Base-by-base conservation (phyloP, 495 filamentous ascomycete species). In the Pyrenopolyporus hunteri region DNA sequence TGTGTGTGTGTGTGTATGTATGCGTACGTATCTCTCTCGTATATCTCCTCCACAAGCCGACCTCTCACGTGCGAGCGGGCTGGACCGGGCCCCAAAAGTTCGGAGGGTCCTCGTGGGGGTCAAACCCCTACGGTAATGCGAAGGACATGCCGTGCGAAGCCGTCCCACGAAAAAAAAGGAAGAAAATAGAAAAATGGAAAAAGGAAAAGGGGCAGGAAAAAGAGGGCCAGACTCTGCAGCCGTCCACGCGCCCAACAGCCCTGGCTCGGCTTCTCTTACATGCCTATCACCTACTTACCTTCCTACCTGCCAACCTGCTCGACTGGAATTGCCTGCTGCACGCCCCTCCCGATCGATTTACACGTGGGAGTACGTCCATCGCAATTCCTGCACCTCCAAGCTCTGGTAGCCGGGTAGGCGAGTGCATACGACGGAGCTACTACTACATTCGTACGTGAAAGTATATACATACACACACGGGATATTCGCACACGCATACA, bases 361-460 rank as follows among this genome's bases (percentile, higher is more conserved):
- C 17, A 14, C 25, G 33, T 37, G 37, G 52, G 52, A 46, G 42
- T 56, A 39, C 17, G 14, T 16, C 14, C 26, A 32, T 47, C 28
- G 23, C 8, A 14, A 20, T 47, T 31, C 5, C 17, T 28, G 26
- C 44, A 47, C 44, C 16, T 22, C 44, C 14, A 16, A n/a, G n/a
- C 4, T 10, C 42, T 13, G n/a, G 10, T 28, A 8, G 23, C 23
- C 23, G 23, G n/a, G n/a, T n/a, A n/a, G n/a, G n/a, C n/a, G n/a
- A n/a, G n/a, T n/a, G n/a, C n/a, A n/a, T n/a, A n/a, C n/a, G n/a
- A n/a, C n/a, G n/a, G n/a, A n/a, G n/a, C n/a, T n/a, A n/a, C n/a
- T n/a, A n/a, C n/a, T n/a, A 29, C 26, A 29, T 9, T 4, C 9
- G 26, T 5, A 29, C 26, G 26, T 4, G 5, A 29, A 29, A 9